Percentiles rank a stretch among this genome's conserved stretches.
Conservation (phyloP, 179 eudicot genomes). For the Patellifolia procumbens region DNA sequence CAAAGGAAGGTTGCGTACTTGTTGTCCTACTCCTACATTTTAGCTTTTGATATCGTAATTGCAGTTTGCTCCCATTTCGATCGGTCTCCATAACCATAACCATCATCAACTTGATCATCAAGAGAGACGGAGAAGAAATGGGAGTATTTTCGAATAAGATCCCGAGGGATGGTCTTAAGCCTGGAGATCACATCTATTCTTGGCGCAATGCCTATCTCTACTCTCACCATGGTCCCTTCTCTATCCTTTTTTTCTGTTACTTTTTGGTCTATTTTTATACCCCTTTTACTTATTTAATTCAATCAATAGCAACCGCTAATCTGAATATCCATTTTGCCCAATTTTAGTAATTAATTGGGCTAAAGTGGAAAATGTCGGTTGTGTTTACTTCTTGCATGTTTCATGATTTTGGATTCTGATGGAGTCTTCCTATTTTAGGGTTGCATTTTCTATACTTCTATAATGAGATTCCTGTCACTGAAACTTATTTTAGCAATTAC, state of each 20-base stretch:
- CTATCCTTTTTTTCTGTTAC: not conserved
- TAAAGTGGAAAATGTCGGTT: not conserved
- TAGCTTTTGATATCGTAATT: too few relatives aligned
- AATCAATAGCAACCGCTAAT: not conserved
- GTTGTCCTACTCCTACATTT: not conserved
- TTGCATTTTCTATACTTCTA: not conserved
- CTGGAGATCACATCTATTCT: slow-evolving; percentile 62
- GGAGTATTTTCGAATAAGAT: slow-evolving; percentile 51
- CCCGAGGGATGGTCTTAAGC: slow-evolving; percentile 38
- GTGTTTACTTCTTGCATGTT: not conserved
- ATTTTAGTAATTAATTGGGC: not conserved
- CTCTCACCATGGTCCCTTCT: slow-evolving; percentile 54
- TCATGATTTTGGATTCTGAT: not conserved
- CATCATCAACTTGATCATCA: too few relatives aligned
- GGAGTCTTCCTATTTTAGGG: not conserved
- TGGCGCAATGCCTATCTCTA: slow-evolving; percentile 53
- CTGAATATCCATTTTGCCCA: not conserved
- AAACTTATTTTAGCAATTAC: not conserved
- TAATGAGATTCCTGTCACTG: not conserved
- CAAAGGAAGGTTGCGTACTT: not conserved
- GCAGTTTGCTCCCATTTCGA: not conserved
- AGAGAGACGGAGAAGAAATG: slow-evolving; percentile 17
- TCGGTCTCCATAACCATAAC: too few relatives aligned
- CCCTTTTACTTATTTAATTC: slow-evolving; percentile 7
- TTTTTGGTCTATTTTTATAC: not conserved